Evolutionary conservation across 768 basidiomycete genomes (phyloP), one percentile per base, ranked within the genome.

Genomic region (Cyclocybe aegerita): DNA sequence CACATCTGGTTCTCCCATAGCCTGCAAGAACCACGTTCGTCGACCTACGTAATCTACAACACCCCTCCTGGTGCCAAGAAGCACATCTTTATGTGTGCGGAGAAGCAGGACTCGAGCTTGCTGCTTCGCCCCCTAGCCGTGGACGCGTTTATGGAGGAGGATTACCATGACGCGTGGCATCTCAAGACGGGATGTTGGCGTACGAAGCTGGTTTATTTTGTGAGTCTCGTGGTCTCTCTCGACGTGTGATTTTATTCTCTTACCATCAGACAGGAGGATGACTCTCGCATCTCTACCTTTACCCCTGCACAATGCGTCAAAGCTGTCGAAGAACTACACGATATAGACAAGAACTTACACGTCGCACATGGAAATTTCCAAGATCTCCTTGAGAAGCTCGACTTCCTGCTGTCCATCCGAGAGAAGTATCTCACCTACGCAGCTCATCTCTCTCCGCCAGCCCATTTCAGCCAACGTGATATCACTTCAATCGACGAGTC

Each of bases 261-360:
- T 23, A 23, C 23, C 23, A 5, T 23, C 23, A 23, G 23, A 3
- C 23, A 23, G 23, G 23, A 43, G 14, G 32, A 32, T 9, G 41
- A 43, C 11, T 12, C 14, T 9, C 12, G 29, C 4, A 43, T 43
- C 14, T 17, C 41, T 12, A 43, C 29, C 16, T 43, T 43, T 14
- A 30, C 41, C 10, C 29, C 32, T 23, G 41, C 41, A 43, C 41
- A 43, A 29, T 30, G 41, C 16, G 32, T 32, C 41, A 43, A 43
- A 17, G 41, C 32, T 12, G 7, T 43, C 12, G 29, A 43, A 17
- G 41, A 50, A 10, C 49, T 50, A 3, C 49, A 50, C 41, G 16
- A 15, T 30, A 33, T 50, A 9, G 32, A 32, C 9, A 30, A 50
- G 31, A 34, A 43, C 32, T 14, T 50, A 9, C 49, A 43, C 31